Evolutionary conservation across 164 flowering plant genomes (phyloP), one percentile per base, ranked within the genome.

Genomic region (Aristolochia fimbriata): DNA sequence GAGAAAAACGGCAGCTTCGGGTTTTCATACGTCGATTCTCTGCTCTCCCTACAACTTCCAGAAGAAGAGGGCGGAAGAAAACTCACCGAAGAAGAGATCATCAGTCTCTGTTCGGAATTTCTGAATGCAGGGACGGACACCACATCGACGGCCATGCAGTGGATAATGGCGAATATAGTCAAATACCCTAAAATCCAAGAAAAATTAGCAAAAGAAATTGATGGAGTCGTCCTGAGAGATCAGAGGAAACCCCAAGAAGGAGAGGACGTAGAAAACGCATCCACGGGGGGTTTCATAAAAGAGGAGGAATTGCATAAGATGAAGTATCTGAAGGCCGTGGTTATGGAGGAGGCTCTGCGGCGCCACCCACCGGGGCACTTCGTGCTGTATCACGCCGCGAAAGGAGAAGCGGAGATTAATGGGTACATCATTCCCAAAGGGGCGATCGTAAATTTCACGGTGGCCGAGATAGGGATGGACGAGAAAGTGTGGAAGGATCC

Each of bases 11-110:
- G 33, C 51, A 59, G 33, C 51, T 27, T 41, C 21, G 23, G n/a
- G 27, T 33, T 74, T 10, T 59, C 47, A 0, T 73, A 77, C n/a
- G 73, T 65, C 0, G 78, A 77, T 43, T 62, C 74, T 0, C 62
- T 74, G 48, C 4, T 69, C 33, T 43, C 31, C 16, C 56, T 75
- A 0, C 37, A 60, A 31, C 51, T 75, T n/a, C 72, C 72, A 7
- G 69, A 64, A 12, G 95, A 91, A 12, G 95, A 91, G 0, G 72
- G 93, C 0, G 72, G 73, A 16, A 63, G 80, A 21, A 71, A 65
- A 45, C 65, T 80, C 3, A 61, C 47, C 0, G 77, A 77, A 6
- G 62, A 20, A 6, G 77, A 75, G 48, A 67, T 75, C 7, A 64
- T 67, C 16, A 71, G 49, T 27, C 24, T 78, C 23, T 65, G 75